Evolutionary conservation across 208 protist genomes (phyloP), one percentile per base, ranked within the genome.

Genomic region (Trypanosoma caninum): DNA sequence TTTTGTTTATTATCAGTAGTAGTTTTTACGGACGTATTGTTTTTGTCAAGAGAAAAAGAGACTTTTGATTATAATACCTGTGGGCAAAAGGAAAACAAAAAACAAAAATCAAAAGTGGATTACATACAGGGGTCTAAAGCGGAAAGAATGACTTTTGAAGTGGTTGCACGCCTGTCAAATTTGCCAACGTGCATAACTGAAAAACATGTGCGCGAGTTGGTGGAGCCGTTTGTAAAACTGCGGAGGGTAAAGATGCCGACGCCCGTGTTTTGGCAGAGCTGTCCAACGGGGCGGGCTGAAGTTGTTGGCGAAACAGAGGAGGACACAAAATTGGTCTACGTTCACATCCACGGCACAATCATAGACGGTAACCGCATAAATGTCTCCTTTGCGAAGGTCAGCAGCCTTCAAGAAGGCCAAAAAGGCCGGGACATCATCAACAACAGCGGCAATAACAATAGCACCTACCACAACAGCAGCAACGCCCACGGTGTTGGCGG

Each of bases 91-190:
- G 16, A 1, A 42, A 42, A 42, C 2, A 42, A 25, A 50, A 50
- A 50, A 27, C 3, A 50, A 38, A 18, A 37, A 14, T 4, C 14
- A 30, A 44, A 45, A 44, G 8, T 16, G n/a, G 6, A 53, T 33
- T 53, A 3, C 14, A 16, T 53, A 31, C 13, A 31, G 33, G 22
- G 30, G 13, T 30, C 30, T 37, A 33, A 1, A 63, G 13, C 7
- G n/a, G 11, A 38, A n/a, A 27, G 7, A 45, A 63, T 74, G 59
- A 33, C 58, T 11, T 28, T 63, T 37, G 31, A 65, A 20, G 56
- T 80, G 1, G 46, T 84, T n/a, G 65, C 64, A 9, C 73, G 78
- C 9, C 20, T 84, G 7, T 69, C 65, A 14, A 77, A 80, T 45
- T 59, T 84, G 7, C 65, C 73, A 1, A 50, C 44, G 6, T 69